These are phyloP conservation scores for Epithele typhae DNA, from an alignment of 768 basidiomycete species.

Conservation along the genomic window DNA sequence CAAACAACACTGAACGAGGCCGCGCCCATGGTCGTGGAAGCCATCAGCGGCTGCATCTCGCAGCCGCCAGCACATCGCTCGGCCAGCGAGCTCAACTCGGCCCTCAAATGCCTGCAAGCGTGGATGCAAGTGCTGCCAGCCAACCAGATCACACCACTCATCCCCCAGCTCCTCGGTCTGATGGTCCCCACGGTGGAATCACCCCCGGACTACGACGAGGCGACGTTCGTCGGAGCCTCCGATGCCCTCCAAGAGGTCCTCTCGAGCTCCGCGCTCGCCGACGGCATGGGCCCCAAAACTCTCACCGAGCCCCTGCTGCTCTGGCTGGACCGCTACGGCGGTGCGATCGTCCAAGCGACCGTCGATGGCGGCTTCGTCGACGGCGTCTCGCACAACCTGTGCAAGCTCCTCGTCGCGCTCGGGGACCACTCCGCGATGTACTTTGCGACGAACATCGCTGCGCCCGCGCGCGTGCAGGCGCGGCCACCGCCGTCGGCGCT, in stretches of 20 bases:
- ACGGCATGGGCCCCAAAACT: slow-evolving; percentile 62
- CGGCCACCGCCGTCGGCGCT: slow-evolving; percentile 13
- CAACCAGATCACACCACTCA: slow-evolving; percentile 65
- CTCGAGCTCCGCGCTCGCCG: slow-evolving; percentile 64
- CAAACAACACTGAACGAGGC: slow-evolving; percentile 64
- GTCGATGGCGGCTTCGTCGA: slow-evolving; percentile 40
- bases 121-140: slow-evolving; percentile 74
- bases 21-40: slow-evolving; percentile 64
- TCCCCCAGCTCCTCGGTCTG: slow-evolving; percentile 55
- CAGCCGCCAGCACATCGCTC: slow-evolving; percentile 26
- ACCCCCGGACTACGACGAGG: slow-evolving; percentile 37
- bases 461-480: slow-evolving; percentile 28
- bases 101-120: slow-evolving; percentile 75
- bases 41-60: slow-evolving; percentile 55
- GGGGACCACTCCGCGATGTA: slow-evolving; percentile 85
- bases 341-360: slow-evolving; percentile 38
- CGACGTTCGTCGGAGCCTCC: slow-evolving; percentile 58
- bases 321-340: slow-evolving; percentile 64
- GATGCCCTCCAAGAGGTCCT: slow-evolving; percentile 78
- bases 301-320: slow-evolving; percentile 84
- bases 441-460: slow-evolving; percentile 65
- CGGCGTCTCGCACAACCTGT: slow-evolving; percentile 64
- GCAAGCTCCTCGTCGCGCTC: slow-evolving; percentile 75
- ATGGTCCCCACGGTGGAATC: slow-evolving; percentile 27
- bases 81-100: slow-evolving; percentile 55